A percentile compares a stretch with the other conserved stretches of the same genome.
These are phyloP conservation scores for Mycena metata DNA, from an alignment of 768 basidiomycete species.

Conservation along the genomic window DNA sequence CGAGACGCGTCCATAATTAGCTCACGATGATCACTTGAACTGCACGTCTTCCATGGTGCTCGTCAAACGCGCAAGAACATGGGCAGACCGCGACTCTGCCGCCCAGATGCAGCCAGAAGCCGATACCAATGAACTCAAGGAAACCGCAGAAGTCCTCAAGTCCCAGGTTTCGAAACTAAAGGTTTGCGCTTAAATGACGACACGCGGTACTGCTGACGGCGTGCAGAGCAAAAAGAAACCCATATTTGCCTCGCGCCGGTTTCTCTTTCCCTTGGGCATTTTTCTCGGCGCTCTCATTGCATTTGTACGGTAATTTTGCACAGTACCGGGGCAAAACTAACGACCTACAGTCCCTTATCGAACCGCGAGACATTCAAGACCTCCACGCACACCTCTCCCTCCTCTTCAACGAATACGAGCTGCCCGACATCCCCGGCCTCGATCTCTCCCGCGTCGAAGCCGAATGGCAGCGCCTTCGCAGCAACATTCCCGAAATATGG, in stretches of 20 bases:
- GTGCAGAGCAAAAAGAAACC: slow-evolving; percentile 37
- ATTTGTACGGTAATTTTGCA: slow-evolving; percentile 47
- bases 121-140: background rate
- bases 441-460: slow-evolving; percentile 77
- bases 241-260: slow-evolving; percentile 58
- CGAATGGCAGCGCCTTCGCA: slow-evolving; percentile 78
- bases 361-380: slow-evolving; percentile 75
- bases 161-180: slow-evolving; percentile 43
- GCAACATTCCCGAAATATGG: slow-evolving; percentile 84
- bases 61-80: slow-evolving; percentile 49
- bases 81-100: slow-evolving; percentile 42
- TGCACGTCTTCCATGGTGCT: slow-evolving; percentile 45
- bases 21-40: background rate
- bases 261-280: slow-evolving; percentile 83
- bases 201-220: slow-evolving; percentile 34
- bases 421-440: slow-evolving; percentile 73
- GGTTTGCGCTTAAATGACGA: slow-evolving; percentile 38
- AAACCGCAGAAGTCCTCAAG: slow-evolving; percentile 19
- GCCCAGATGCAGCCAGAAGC: background rate
- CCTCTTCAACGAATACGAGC: slow-evolving; percentile 78
- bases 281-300: slow-evolving; percentile 73
- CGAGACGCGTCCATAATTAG: background rate
- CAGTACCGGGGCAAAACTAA: background rate
- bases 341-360: slow-evolving; percentile 59
- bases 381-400: slow-evolving; percentile 77